phyloP scores from a whole-genome alignment of 805 yeast genomes.

The Yamadazyma phyllophila region DNA sequence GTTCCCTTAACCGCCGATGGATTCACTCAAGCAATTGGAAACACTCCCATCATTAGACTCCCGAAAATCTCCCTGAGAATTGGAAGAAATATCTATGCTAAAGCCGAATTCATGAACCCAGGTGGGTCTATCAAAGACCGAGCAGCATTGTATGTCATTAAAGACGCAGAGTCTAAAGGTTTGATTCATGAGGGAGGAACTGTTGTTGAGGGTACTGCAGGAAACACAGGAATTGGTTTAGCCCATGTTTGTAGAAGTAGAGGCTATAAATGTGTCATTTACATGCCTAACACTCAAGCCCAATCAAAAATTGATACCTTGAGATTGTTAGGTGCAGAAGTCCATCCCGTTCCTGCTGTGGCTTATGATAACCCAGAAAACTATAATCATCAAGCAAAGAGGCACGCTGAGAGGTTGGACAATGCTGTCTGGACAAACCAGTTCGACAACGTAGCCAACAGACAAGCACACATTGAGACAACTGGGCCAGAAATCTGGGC shows the following conservation, averaged over 20 bases:
- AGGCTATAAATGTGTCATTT: constrained; percentile 81
- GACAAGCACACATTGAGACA: constrained; percentile 83
- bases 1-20: constrained; percentile 72
- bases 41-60: constrained; percentile 70
- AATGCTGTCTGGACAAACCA: constrained; percentile 94
- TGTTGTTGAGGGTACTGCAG: constrained; percentile 91
- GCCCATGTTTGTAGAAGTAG: constrained; percentile 78
- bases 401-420: constrained; percentile 72
- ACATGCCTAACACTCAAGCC: constrained; percentile 90
- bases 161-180: constrained; percentile 75
- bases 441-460: constrained; percentile 83
- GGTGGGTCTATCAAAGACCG: constrained; percentile 93
- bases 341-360: constrained; percentile 84
- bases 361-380: constrained; percentile 79
- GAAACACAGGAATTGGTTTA: constrained; percentile 92
- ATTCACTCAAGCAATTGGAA: constrained; percentile 84
- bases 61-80: constrained; percentile 22
- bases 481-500: constrained; percentile 94
- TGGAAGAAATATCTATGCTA: constrained; percentile 62
- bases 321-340: constrained; percentile 78
- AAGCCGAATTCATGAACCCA: constrained; percentile 91
- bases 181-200: constrained; percentile 75
- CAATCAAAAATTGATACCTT: constrained; percentile 75
- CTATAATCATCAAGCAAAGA: constrained; percentile 81
- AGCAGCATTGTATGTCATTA: constrained; percentile 74